Evolutionary conservation across 805 yeast species (phyloP).

Genomic region (Starmerella ratchasimensis): DNA sequence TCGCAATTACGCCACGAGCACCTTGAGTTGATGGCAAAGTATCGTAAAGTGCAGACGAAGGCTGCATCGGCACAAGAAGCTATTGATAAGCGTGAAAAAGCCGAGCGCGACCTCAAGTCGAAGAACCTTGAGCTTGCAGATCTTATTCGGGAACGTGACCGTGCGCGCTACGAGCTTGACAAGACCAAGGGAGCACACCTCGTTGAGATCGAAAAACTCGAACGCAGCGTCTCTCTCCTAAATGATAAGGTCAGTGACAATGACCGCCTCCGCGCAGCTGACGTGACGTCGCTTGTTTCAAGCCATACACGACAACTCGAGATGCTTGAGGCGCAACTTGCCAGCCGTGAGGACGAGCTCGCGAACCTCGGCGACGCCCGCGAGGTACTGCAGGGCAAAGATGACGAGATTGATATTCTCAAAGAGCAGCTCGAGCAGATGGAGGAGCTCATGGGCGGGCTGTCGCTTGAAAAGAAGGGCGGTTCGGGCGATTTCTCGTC

Average conservation of each 20-base stretch:
- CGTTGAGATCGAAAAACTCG: constrained; percentile 50
- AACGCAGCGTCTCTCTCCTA: constrained; percentile 48
- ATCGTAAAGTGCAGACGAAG: constrained; percentile 70
- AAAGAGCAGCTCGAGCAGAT: constrained; percentile 47
- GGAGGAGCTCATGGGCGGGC: constrained; percentile 53
- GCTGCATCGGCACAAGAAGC: constrained; percentile 87
- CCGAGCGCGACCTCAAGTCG: constrained; percentile 70
- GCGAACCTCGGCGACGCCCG: constrained; percentile 25
- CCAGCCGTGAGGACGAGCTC: constrained; percentile 20
- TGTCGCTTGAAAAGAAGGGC: constrained; percentile 25
- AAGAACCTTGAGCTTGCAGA: constrained; percentile 82
- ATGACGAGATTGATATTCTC: constrained; percentile 63
- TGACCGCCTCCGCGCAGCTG: constrained; percentile 51
- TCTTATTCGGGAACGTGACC: constrained; percentile 74
- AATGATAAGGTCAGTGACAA: constrained; percentile 44
- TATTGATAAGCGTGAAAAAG: constrained; percentile 62
- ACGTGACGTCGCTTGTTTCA: constrained; percentile 36
- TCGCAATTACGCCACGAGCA: constrained; percentile 89
- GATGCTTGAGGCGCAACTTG: constrained; percentile 17
- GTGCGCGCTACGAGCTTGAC: constrained; percentile 73
- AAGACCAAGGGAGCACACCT: constrained; percentile 50
- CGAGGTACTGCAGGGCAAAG: constrained; percentile 44
- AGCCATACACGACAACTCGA: constrained; percentile 19
- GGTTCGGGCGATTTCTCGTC: constrained; percentile 23
- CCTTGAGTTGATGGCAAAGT: constrained; percentile 57